Base-by-base conservation (phyloP, 495 filamentous ascomycete species). In the Podospora anserina region DNA sequence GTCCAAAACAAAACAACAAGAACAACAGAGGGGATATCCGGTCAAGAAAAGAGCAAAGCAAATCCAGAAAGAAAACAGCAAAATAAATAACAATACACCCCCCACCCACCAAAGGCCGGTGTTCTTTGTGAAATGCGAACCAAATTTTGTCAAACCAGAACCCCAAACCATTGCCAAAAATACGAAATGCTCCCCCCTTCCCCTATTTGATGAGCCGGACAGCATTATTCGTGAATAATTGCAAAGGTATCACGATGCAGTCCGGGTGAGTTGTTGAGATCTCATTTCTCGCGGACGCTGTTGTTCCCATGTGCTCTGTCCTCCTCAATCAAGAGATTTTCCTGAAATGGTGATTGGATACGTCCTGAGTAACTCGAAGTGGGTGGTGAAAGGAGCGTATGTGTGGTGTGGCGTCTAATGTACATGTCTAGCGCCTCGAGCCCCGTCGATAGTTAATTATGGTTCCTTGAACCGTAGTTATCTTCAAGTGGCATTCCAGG, bases 401-500 rank as follows among this genome's bases (percentile, higher is more conserved):
- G 7, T 49, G 7, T 49, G 59, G n/a, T 18, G 27, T 20, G 56
- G 6, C 56, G 56, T 27, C 13, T 20, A 58, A 27, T 58, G 5
- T 58, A 27, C n/a, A 58, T 4, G 23, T 58, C 23, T 9, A n/a
- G 13, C 56, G n/a, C 19, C 56, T 58, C 56, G 56, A 58, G 56
- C 56, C 18, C 23, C 56, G 23, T 5, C 23, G 55, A 26, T 58
- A 19, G 18, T 19, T 58, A 58, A 58, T 19, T 58, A 2, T 26
- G 23, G 11, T 18, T 20, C 56, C 20, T 15, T 27, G 56, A 20
- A 20, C 23, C 19, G 56, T 58, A 20, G 15, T 27, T 58, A 49
- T 58, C 56, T 58, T 70, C 53, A 75, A 7, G 73, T 73, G 32
- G 73, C 61, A 39, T 74, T 75, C 73, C 73, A 75, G 11, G 73